phyloP scores from a whole-genome alignment of 495 filamentous ascomycete genomes.

The Aspergillus sclerotiicarbonarius region DNA sequence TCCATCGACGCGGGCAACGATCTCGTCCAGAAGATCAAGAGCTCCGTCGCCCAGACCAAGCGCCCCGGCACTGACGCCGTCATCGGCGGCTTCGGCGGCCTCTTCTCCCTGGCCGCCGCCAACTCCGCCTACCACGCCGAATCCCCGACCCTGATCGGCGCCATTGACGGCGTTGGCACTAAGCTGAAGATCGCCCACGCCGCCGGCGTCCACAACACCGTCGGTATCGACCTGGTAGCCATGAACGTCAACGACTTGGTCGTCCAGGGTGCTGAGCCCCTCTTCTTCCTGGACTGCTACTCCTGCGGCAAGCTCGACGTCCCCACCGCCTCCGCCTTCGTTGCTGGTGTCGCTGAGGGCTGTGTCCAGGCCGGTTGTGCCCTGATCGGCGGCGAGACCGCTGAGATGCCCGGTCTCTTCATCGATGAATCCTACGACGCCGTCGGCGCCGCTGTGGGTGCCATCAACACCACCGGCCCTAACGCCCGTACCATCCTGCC shows the following conservation, averaged over 20 bases:
- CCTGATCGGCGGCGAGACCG: conserved; percentile 93
- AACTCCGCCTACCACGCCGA: conserved; percentile 61
- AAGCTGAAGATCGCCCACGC: conserved; percentile 93
- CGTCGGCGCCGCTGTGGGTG: conserved; percentile 82
- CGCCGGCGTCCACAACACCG: conserved; percentile 83
- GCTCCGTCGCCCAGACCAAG: conserved; percentile 71
- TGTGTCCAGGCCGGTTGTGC: conserved; percentile 80
- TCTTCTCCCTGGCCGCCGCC: conserved; percentile 76
- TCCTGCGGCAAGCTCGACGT: conserved; percentile 83
- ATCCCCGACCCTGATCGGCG: conserved; percentile 78
- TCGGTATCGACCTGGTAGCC: conserved; percentile 93
- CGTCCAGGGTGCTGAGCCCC: conserved; percentile 88
- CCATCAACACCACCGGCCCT: conserved; percentile 57
- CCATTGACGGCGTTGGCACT: conserved; percentile 94
- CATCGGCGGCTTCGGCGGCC: conserved; percentile 93
- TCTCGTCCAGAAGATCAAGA: conserved; percentile 86
- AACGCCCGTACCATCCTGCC: conserved; percentile 67
- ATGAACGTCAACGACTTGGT: conserved; percentile 99
- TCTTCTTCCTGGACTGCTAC: conserved; percentile 97
- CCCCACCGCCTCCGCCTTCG: conserved; percentile 71
- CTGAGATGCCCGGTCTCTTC: conserved; percentile 96
- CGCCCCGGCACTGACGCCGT: conserved; percentile 83
- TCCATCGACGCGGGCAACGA: conserved; percentile 89
- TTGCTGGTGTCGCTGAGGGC: conserved; percentile 81
- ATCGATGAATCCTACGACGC: conserved; percentile 81